Conservation (phyloP, 352 stramenopile species). For the Thalassiosira hispida region DNA sequence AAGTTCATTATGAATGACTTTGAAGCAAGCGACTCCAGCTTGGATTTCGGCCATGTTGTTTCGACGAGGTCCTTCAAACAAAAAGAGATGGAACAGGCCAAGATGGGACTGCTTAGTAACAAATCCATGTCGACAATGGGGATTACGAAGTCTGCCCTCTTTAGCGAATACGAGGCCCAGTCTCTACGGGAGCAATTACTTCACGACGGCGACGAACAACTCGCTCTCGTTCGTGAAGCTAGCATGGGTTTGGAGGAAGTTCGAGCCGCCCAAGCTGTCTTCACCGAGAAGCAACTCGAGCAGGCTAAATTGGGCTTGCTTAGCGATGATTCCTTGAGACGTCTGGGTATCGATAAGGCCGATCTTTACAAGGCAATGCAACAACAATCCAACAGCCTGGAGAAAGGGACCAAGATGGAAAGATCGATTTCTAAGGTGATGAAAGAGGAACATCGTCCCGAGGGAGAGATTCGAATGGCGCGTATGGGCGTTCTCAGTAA, state of each 20-base stretch:
- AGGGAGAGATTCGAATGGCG: conserved; percentile 26
- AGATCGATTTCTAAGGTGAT: conserved; percentile 19
- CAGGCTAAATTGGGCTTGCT: conserved; percentile 9
- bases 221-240: no score
- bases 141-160: not conserved
- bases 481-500: conserved; percentile 5
- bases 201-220: no score
- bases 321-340: not conserved
- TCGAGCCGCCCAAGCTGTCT: not conserved
- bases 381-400: not conserved
- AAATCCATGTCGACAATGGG: not conserved
- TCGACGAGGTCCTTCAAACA: not conserved
- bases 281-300: conserved; percentile 2
- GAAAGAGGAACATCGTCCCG: conserved; percentile 14
- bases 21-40: not conserved
- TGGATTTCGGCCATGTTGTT: not conserved
- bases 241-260: conserved; percentile 1
- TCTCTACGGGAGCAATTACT: not conserved
- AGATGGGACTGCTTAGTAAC: not conserved
- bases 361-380: conserved; percentile 7
- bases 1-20: not conserved
- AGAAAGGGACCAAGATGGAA: not conserved
- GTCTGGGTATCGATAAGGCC: conserved; percentile 3
- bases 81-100: not conserved
- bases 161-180: not conserved